Evolutionary conservation across 768 basidiomycete species (phyloP).

Genomic region (Leccinellum albellum): DNA sequence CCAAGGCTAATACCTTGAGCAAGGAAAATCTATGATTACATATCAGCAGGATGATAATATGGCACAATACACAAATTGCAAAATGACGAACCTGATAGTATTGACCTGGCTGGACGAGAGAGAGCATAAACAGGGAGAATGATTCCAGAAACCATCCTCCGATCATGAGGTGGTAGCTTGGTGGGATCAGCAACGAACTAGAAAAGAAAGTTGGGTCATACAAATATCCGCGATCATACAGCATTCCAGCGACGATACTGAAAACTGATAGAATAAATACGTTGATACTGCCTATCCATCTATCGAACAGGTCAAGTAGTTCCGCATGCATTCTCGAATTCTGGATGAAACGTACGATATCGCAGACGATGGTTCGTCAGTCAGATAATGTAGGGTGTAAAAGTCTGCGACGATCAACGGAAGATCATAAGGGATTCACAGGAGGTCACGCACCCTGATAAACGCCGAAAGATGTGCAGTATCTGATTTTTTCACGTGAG

Average conservation of each 20-base stretch:
- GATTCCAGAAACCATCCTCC: not conserved
- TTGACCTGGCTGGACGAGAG: conserved; percentile 4
- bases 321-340: not conserved
- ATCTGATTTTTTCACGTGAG: conserved; percentile 21
- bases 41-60: not conserved
- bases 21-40: conserved; percentile 39
- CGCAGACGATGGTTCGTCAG: conserved; percentile 29
- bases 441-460: conserved; percentile 33
- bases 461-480: conserved; percentile 36
- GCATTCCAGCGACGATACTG: conserved; percentile 40
- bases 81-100: conserved; percentile 38
- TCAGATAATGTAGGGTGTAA: not conserved
- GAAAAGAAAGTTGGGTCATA: conserved; percentile 6
- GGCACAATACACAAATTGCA: not conserved
- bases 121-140: not conserved
- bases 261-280: conserved; percentile 36
- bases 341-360: conserved; percentile 29
- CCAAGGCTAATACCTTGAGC: conserved; percentile 45
- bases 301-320: not conserved
- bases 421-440: not conserved
- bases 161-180: conserved; percentile 35
- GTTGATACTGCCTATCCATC: conserved; percentile 27
- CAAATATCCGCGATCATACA: conserved; percentile 52
- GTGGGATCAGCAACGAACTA: not conserved
- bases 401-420: conserved; percentile 5